Evolutionary conservation across 257 asterid species (phyloP).

Genomic region (Leonotis leonurus): DNA sequence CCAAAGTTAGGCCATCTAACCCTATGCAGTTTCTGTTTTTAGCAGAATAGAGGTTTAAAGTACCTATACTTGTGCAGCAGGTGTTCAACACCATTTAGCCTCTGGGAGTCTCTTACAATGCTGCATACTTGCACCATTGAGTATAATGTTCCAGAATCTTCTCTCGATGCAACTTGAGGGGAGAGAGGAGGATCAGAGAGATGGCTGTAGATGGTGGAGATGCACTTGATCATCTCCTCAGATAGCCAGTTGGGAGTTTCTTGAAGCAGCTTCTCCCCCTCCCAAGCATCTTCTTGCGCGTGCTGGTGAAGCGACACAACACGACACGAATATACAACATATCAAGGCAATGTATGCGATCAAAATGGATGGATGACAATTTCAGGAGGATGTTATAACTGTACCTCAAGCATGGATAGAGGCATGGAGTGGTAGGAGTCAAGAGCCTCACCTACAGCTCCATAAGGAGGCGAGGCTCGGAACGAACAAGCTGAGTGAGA

Average conservation of each 20-base stretch:
- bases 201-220: constrained; percentile 60
- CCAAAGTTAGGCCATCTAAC: background rate
- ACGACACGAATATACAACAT: background rate
- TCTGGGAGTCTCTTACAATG: constrained; percentile 41
- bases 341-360: too few species aligned
- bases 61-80: constrained; percentile 56
- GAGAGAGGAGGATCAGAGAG: constrained; percentile 61
- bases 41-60: background rate
- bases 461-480: constrained; percentile 41
- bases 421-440: constrained; percentile 78
- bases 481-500: constrained; percentile 64
- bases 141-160: constrained; percentile 28
- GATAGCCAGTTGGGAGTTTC: constrained; percentile 60
- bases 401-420: constrained; percentile 78
- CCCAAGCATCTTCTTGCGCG: constrained; percentile 27
- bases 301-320: constrained; percentile 36
- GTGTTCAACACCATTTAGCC: constrained; percentile 44
- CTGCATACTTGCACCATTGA: constrained; percentile 47
- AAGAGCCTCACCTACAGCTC: too few species aligned
- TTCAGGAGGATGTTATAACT: too few species aligned
- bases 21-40: background rate
- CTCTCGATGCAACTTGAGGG: constrained; percentile 27
- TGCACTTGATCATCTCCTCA: constrained; percentile 87
- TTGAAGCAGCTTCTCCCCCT: constrained; percentile 25
- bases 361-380: too few species aligned